A percentile compares a stretch with the other conserved stretches of the same genome.
Evolutionary conservation across 2,329 filamentous ascomycete species (phyloP).

Genomic region (Cladosporium velox): DNA sequence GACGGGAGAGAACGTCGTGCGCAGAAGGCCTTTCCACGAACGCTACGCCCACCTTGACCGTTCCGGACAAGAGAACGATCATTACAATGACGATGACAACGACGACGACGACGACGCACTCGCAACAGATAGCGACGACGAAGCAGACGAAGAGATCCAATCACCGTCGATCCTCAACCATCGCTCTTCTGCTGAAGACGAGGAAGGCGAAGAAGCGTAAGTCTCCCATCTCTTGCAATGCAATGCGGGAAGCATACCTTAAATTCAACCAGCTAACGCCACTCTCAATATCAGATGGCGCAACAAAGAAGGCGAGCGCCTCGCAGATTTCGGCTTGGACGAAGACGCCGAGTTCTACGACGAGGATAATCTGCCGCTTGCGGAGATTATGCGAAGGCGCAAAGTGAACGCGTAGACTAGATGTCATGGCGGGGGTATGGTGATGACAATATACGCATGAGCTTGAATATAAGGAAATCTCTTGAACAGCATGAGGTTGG

Average conservation of each 20-base stretch:
- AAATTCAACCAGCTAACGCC: too few species aligned
- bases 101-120: slow-evolving; percentile 26
- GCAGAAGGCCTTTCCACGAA: slow-evolving; percentile 46
- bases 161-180: not conserved
- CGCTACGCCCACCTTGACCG: slow-evolving; percentile 37
- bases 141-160: slow-evolving; percentile 34
- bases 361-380: slow-evolving; percentile 65
- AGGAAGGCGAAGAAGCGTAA: slow-evolving; percentile 52
- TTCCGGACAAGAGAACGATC: slow-evolving; percentile 23
- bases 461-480: too few species aligned
- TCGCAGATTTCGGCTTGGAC: slow-evolving; percentile 78
- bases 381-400: slow-evolving; percentile 64
- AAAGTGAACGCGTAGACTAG: slow-evolving; percentile 29
- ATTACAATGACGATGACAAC: slow-evolving; percentile 28
- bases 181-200: slow-evolving; percentile 18
- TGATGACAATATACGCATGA: not conserved
- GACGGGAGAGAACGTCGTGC: slow-evolving; percentile 37
- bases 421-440: not conserved
- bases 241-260: not conserved
- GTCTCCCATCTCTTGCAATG: not conserved
- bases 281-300: slow-evolving; percentile 55
- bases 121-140: slow-evolving; percentile 52
- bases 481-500: not conserved
- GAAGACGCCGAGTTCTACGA: slow-evolving; percentile 70
- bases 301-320: slow-evolving; percentile 72